Conservation (phyloP, 345 rosid genomes). For the Eucalyptus curtisii region DNA sequence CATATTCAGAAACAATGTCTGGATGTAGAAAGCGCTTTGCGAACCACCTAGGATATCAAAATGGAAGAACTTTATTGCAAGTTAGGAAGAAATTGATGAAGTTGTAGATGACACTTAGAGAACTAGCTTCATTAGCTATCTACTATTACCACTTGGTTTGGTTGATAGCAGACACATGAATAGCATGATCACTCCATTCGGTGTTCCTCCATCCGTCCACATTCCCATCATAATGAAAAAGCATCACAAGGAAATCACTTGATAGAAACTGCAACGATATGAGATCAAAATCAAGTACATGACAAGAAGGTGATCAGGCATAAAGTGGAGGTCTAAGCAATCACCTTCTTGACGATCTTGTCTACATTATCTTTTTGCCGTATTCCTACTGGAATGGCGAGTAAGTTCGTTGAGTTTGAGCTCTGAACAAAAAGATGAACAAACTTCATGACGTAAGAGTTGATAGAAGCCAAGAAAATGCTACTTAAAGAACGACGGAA, state of each 20-base stretch:
- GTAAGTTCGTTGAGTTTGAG: constrained; percentile 29
- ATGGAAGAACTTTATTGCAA: neutral
- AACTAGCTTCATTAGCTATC: neutral
- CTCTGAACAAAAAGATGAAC: constrained; percentile 13
- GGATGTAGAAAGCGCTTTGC: constrained; percentile 77
- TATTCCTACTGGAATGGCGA: constrained; percentile 70
- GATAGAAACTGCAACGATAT: constrained; percentile 31
- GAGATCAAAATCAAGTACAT: neutral
- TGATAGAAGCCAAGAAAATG: neutral
- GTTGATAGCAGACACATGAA: constrained; percentile 55
- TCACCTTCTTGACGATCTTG: constrained; percentile 62
- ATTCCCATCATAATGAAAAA: constrained; percentile 69
- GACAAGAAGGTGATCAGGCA: neutral
- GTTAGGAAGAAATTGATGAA: neutral
- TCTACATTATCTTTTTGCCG: constrained; percentile 60
- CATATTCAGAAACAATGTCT: constrained; percentile 36
- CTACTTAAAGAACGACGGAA: neutral
- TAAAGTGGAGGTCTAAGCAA: neutral
- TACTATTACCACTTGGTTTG: constrained; percentile 72
- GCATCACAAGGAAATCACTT: constrained; percentile 51
- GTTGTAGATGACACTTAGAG: neutral
- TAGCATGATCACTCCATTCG: constrained; percentile 50
- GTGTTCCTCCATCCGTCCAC: constrained; percentile 66
- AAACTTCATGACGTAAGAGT: neutral
- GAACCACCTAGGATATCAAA: constrained; percentile 55